Conservation (phyloP, 148 eudicot species). For the Nepenthes mirabilis region DNA sequence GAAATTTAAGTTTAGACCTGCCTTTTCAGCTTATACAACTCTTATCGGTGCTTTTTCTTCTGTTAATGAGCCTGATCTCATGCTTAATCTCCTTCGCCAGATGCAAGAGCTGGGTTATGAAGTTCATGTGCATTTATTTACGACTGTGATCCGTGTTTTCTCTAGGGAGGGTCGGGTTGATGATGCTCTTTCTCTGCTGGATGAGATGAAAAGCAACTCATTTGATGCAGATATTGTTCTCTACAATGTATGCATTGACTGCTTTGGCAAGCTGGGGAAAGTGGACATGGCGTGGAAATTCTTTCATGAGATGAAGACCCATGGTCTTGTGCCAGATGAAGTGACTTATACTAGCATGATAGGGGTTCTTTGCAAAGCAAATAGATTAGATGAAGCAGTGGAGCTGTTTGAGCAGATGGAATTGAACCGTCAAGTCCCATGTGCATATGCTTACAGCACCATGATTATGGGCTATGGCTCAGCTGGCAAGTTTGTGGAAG, state of each 20-base stretch:
- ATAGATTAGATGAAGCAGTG: slow-evolving; percentile 70
- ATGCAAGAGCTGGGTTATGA: slow-evolving; percentile 96
- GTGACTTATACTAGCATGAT: slow-evolving; percentile 93
- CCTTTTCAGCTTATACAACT: slow-evolving; percentile 85
- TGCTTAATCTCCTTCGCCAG: slow-evolving; percentile 68
- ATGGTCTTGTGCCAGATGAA: slow-evolving; percentile 76
- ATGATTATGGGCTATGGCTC: slow-evolving; percentile 97
- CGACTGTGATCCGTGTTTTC: slow-evolving; percentile 70
- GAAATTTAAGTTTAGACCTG: slow-evolving; percentile 80
- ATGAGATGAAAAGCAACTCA: slow-evolving; percentile 74
- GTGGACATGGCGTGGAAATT: slow-evolving; percentile 99
- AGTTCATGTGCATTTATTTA: slow-evolving; percentile 70
- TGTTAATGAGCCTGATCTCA: slow-evolving; percentile 53
- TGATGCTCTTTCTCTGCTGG: slow-evolving; percentile 75
- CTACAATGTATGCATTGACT: slow-evolving; percentile 85
- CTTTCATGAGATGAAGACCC: slow-evolving; percentile 75
- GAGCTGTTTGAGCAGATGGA: slow-evolving; percentile 88
- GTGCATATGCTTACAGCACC: slow-evolving; percentile 96
- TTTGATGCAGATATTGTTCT: slow-evolving; percentile 74
- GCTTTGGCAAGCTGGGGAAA: slow-evolving; percentile 90
- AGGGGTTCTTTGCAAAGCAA: slow-evolving; percentile 70
- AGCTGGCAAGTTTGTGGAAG: slow-evolving; percentile 75
- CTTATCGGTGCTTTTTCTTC: slow-evolving; percentile 69
- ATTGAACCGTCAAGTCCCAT: slow-evolving; percentile 55
- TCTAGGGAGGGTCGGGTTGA: slow-evolving; percentile 75